Evolutionary conservation across 2,329 filamentous ascomycete species (phyloP).

Genomic region (Diaporthe sp.): DNA sequence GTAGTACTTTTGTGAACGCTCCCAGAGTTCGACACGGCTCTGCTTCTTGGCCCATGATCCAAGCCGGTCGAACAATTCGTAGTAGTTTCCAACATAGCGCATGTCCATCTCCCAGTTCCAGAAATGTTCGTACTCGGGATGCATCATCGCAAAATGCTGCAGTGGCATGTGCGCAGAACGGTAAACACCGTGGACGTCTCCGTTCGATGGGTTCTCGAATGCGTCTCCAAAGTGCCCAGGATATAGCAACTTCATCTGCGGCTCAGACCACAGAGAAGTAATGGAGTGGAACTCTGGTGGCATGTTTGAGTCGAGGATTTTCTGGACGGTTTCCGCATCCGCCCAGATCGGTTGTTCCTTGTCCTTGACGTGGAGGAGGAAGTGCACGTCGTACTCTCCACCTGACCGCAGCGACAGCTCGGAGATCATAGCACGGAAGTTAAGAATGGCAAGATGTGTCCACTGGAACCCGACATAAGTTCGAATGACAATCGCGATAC

Average conservation of each 20-base stretch:
- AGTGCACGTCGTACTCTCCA: constrained; percentile 86
- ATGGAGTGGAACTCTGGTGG: constrained; percentile 84
- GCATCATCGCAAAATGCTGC: constrained; percentile 74
- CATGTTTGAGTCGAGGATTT: constrained; percentile 76
- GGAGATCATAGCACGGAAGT: constrained; percentile 84
- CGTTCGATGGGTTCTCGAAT: constrained; percentile 69
- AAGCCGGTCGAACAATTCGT: constrained; percentile 80
- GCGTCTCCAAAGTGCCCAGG: constrained; percentile 78
- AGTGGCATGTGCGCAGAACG: constrained; percentile 74
- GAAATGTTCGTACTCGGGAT: constrained; percentile 76
- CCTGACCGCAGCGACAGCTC: constrained; percentile 84
- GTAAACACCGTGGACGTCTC: constrained; percentile 78
- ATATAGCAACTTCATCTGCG: constrained; percentile 86
- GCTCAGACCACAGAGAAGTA: constrained; percentile 87
- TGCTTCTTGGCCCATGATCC: constrained; percentile 77
- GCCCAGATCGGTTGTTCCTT: constrained; percentile 85
- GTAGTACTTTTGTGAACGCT: constrained; percentile 83
- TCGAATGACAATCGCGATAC: constrained; percentile 83
- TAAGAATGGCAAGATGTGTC: constrained; percentile 82
- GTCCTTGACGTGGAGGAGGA: constrained; percentile 88
- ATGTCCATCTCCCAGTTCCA: constrained; percentile 83
- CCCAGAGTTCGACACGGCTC: constrained; percentile 81
- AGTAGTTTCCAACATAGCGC: constrained; percentile 75
- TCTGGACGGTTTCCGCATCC: constrained; percentile 79
- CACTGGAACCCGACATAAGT: constrained; percentile 86